These are phyloP conservation scores for Hypoxylon sp. DNA, from an alignment of 2,329 filamentous ascomycete genomes.

Conservation along the genomic window DNA sequence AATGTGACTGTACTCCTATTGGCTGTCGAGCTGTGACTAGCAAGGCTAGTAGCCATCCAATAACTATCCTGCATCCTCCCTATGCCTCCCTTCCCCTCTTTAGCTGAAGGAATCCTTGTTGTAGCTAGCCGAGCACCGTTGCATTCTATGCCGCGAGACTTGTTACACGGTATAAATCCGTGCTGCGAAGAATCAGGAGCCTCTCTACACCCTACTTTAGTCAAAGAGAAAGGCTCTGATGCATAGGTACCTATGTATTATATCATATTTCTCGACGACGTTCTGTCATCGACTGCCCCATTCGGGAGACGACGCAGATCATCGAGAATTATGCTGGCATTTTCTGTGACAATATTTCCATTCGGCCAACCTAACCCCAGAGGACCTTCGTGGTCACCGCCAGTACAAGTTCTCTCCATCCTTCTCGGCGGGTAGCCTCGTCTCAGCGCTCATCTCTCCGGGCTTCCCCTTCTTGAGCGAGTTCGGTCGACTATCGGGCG, in stretches of 20 bases:
- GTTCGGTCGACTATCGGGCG: conserved; percentile 29
- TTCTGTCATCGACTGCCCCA: not conserved
- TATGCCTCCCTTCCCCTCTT: not conserved
- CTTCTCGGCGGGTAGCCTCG: conserved; percentile 16
- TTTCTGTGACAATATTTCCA: not conserved
- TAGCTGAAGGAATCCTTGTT: not conserved
- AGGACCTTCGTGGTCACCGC: conserved; percentile 7
- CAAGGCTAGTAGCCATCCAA: not conserved
- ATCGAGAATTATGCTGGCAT: not conserved
- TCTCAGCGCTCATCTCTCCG: conserved; percentile 27
- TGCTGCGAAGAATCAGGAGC: not conserved
- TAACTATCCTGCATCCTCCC: not conserved
- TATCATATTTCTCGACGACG: not conserved
- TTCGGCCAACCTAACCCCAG: not conserved
- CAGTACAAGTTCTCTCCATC: conserved; percentile 10
- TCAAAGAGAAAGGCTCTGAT: not conserved
- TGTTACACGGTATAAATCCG: not conserved
- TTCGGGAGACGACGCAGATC: not conserved
- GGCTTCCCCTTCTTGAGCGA: conserved; percentile 16
- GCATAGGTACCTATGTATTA: not conserved
- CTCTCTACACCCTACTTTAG: not conserved
- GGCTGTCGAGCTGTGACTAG: not conserved
- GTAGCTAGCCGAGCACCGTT: not conserved
- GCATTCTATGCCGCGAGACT: not conserved
- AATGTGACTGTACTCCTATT: not conserved